These are phyloP conservation scores for Austropuccinia psidii DNA, from an alignment of 1,284 basidiomycete genomes.

Conservation along the genomic window DNA sequence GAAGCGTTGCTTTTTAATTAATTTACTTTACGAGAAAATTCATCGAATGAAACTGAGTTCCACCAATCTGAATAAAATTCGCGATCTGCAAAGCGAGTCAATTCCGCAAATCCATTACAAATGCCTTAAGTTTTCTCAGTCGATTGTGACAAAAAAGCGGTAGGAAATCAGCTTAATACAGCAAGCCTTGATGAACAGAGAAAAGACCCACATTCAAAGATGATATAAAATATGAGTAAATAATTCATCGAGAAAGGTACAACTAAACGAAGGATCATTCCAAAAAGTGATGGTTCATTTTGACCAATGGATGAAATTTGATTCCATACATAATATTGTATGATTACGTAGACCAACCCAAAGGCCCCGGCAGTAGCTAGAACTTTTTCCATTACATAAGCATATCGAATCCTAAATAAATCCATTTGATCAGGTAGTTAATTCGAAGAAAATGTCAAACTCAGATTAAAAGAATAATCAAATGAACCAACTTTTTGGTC, in stretches of 20 bases:
- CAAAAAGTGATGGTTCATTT: no score
- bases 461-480: no score
- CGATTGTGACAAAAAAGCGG: not conserved
- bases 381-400: conserved; percentile 90
- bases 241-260: conserved; percentile 78
- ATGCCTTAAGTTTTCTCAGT: conserved; percentile 56
- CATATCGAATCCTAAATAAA: conserved; percentile 52
- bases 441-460: no score
- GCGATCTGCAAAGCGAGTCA: conserved; percentile 75
- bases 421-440: not conserved
- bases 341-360: conserved; percentile 69
- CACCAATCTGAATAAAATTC: conserved; percentile 98
- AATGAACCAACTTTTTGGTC: conserved; percentile 58
- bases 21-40: conserved; percentile 66
- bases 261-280: conserved; percentile 56
- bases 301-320: conserved; percentile 56
- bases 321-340: conserved; percentile 75
- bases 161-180: not conserved
- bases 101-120: conserved; percentile 86
- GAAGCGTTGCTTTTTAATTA: not conserved
- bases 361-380: conserved; percentile 94
- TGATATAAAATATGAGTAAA: conserved; percentile 47
- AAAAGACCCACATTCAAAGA: conserved; percentile 43
- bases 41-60: conserved; percentile 95
- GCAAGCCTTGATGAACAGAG: not conserved